Evolutionary conservation across 345 rosid genomes (phyloP).

Genomic region (Camelina neglecta): DNA sequence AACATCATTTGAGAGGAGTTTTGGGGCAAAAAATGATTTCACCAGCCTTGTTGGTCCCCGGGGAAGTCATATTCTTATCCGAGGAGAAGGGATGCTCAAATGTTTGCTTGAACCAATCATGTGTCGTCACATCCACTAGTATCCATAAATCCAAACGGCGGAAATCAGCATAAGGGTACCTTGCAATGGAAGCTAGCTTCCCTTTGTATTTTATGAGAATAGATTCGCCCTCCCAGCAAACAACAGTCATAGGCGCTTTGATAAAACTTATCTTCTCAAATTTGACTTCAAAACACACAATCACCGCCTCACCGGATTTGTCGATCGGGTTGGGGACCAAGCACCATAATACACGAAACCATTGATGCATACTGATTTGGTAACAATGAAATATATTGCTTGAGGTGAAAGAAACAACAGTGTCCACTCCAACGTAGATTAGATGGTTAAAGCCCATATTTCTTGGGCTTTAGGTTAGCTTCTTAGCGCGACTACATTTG

Average conservation of each 20-base stretch:
- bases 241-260: background rate
- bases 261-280: background rate
- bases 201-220: background rate
- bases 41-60: too few species aligned
- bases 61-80: too few species aligned
- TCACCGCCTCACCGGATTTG: background rate
- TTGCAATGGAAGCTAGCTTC: background rate
- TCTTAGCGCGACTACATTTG: too few species aligned
- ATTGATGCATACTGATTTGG: background rate
- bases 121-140: background rate
- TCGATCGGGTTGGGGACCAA: background rate
- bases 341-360: background rate
- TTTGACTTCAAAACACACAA: slow-evolving; percentile 10
- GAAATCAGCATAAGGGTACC: background rate
- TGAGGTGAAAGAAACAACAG: too few species aligned
- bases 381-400: background rate
- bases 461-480: too few species aligned
- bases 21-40: too few species aligned
- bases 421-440: slow-evolving; percentile 4
- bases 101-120: too few species aligned
- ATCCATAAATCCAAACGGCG: background rate
- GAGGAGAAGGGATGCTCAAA: too few species aligned
- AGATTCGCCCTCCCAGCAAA: background rate
- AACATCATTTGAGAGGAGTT: background rate
- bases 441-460: too few species aligned